Conservation (phyloP, 129 eudicot species). For the Lonicera japonica region DNA sequence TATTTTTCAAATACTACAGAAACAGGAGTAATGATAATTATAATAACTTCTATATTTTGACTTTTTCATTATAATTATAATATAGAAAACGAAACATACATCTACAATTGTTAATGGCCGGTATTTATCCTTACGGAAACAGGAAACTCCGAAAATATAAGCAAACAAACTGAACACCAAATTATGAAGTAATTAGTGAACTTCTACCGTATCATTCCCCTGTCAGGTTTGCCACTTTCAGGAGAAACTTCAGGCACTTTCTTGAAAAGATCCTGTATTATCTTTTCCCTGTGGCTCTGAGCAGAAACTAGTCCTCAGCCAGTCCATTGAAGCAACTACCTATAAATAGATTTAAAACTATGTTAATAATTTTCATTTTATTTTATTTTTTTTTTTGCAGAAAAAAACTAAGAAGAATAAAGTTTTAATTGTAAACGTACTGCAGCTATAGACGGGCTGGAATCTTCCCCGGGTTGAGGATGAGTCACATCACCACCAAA, state of each 20-base stretch:
- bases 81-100: too few species aligned
- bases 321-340: constrained; percentile 98
- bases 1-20: too few species aligned
- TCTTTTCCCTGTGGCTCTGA: constrained; percentile 61
- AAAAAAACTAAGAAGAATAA: background rate
- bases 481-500: constrained; percentile 95
- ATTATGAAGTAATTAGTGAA: background rate
- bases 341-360: background rate
- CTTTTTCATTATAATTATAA: too few species aligned
- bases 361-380: background rate
- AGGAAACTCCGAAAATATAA: too few species aligned
- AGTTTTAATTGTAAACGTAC: constrained; percentile 20
- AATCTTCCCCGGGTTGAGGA: constrained; percentile 79
- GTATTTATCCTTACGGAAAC: too few species aligned
- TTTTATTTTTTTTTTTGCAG: background rate
- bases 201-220: constrained; percentile 65
- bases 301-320: constrained; percentile 84
- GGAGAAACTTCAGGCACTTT: constrained; percentile 17
- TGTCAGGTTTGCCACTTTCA: constrained; percentile 27
- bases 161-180: too few species aligned
- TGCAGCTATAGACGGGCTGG: constrained; percentile 74
- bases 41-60: too few species aligned
- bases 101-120: too few species aligned
- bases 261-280: constrained; percentile 55
- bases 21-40: too few species aligned